Evolutionary conservation across 768 basidiomycete genomes (phyloP), one percentile per base, ranked within the genome.

Genomic region (Leccinum uliginosum): DNA sequence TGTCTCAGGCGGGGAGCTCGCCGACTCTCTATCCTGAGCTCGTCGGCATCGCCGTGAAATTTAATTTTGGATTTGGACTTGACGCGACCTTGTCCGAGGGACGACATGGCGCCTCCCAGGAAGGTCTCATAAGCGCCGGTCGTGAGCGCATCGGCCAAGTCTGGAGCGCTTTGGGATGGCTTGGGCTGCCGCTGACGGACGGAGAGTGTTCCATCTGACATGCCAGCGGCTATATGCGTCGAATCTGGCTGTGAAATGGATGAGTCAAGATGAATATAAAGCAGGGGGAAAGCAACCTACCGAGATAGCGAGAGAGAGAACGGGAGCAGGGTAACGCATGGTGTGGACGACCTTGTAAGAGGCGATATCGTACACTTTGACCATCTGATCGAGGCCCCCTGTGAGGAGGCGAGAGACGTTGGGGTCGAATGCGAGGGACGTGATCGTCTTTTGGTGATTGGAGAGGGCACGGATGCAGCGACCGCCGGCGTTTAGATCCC

Each of bases 181-280:
- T 91, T 94, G 17, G 80, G 82, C 62, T 92, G 89, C 57, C 95
- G 83, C 62, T 92, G 82, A 27, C 97, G 91, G 48, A 99, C 83
- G n/a, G 95, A 95, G n/a, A 99, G 79, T 2, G 96, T 98, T 3
- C 96, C 96, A 67, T 98, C 97, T 15, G 93, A 87, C 88, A 98
- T 92, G n/a, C 97, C 97, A 1, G 91, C 91, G 1, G 92, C 91
- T 40, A 99, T 88, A 66, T 98, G 97, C 0, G 93, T 95, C 64
- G 97, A 92, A 70, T 98, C 95, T 26, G 93, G 94, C 93, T 98
- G 64, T 17, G 48, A 46, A 21, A 1, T 9, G 32, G 6, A 26
- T 63, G 45, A 68, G 62, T 27, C 23, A 59, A 32, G 24, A 54
- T n/a, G 24, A 29, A 26, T 3, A 40, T 4, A 35, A 6, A 48